Evolutionary conservation across 108 stramenopile genomes (phyloP), one percentile per base, ranked within the genome.

Genomic region (Pseudonitzschia pungens): DNA sequence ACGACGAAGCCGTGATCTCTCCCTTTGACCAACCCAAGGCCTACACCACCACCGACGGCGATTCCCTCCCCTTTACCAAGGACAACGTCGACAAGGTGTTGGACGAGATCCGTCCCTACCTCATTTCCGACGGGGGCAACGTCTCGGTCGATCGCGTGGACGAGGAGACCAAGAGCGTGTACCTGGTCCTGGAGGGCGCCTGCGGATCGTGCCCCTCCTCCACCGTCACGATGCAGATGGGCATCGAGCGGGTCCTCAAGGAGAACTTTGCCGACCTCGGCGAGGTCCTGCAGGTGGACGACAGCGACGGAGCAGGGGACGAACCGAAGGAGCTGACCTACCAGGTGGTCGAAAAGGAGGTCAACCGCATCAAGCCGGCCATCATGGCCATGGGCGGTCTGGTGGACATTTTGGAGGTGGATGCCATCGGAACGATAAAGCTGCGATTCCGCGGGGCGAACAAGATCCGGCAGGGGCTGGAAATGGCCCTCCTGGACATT

Each of bases 181-280:
- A 95, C 72, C 78, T 97, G 42, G 69, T 84, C 57, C 82, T 98
- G 18, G 92, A 98, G 71, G 98, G 98, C 20, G 98, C 98, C 12
- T 98, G 98, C 71, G 97, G 85, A 57, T 81, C 85, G 20, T 86
- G 85, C 63, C 74, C 78, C 2, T 90, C 89, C 15, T 95, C 93
- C 40, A 98, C 96, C 4, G 92, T 93, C 2, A 98, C 98, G 24
- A 98, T 98, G 98, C 91, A 97, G 87, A 96, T 98, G 96, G 98
- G 98, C 41, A 96, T 98, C 72, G 96, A 98, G 76, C 90, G 97
- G 44, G 95, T 24, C 75, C 97, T 50, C 83, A 83, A 28, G 92
- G 92, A 29, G 80, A 92, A 76, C 29, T 97, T 92, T 78, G 76
- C 81, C 48, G 73, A 85, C 62, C 64, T 98, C 24, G 92, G 92